Evolutionary conservation across 192 early-diverging fungal genomes (phyloP).

Genomic region (Linnemannia elongata): DNA sequence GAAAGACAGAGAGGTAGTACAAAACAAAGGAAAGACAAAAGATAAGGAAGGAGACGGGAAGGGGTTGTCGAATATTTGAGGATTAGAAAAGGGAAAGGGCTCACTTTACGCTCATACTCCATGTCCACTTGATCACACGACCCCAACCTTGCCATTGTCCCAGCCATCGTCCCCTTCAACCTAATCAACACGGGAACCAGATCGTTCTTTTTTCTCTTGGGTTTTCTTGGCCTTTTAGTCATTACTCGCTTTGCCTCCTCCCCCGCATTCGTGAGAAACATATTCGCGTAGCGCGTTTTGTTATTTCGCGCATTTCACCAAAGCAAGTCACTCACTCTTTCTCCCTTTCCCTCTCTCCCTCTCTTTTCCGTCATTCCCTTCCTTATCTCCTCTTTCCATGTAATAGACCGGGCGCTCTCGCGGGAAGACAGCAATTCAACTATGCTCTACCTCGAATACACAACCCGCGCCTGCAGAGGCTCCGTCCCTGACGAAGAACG

Average conservation of each 20-base stretch:
- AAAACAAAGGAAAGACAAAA: not conserved
- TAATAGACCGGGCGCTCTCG: slow-evolving; percentile 15
- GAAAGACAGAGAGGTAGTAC: too few species aligned
- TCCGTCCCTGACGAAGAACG: slow-evolving; percentile 26
- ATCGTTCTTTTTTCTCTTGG: too few species aligned
- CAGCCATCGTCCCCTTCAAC: not conserved
- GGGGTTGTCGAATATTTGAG: too few species aligned
- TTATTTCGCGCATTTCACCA: not conserved
- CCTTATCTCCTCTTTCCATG: not conserved
- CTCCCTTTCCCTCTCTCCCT: not conserved
- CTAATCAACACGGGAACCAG: not conserved
- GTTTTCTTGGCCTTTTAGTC: too few species aligned
- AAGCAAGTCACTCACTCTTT: not conserved
- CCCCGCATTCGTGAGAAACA: too few species aligned
- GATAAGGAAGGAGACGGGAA: too few species aligned
- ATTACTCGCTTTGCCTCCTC: too few species aligned
- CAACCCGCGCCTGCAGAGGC: slow-evolving; percentile 29
- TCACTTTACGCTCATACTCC: not conserved
- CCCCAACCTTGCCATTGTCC: not conserved
- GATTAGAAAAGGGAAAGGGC: not conserved
- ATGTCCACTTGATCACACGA: not conserved
- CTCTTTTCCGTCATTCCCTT: too few species aligned
- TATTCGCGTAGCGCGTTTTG: not conserved
- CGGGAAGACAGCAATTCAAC: slow-evolving; percentile 27
- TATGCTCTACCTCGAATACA: slow-evolving; percentile 49